These are phyloP conservation scores for Paramecium pentaurelia DNA, from an alignment of 73 alveolate species.

Conservation along the genomic window DNA sequence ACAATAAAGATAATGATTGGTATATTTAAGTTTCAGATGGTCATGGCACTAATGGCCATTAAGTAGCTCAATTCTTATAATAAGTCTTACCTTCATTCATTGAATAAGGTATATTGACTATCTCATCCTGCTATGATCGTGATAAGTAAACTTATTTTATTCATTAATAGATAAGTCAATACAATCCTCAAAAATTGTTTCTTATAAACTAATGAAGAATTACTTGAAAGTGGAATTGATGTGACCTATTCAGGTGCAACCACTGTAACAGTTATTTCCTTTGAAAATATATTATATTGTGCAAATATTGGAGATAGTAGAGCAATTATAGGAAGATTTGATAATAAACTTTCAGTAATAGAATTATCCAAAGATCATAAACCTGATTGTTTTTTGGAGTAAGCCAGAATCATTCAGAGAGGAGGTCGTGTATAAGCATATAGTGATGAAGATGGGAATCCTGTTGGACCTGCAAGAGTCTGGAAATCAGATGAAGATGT, in stretches of 20 bases:
- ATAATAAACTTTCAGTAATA: constrained; percentile 17
- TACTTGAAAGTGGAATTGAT: constrained; percentile 58
- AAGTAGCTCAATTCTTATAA: constrained; percentile 38
- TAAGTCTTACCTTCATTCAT: constrained; percentile 36
- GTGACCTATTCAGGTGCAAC: constrained; percentile 69
- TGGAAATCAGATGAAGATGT: constrained; percentile 80
- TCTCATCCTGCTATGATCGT: constrained; percentile 7
- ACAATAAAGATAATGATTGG: constrained; percentile 42
- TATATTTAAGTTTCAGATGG: constrained; percentile 57
- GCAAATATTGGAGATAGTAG: constrained; percentile 73
- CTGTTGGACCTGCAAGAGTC: constrained; percentile 80
- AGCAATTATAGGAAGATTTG: constrained; percentile 56
- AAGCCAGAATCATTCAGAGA: constrained; percentile 72
- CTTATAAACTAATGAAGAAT: constrained; percentile 47
- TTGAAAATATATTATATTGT: constrained; percentile 57
- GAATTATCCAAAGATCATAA: constrained; percentile 84
- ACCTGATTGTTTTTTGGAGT: constrained; percentile 90
- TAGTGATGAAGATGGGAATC: constrained; percentile 70
- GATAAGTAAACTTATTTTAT: background rate
- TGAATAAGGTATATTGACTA: background rate
- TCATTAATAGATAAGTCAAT: background rate
- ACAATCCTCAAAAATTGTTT: constrained; percentile 14
- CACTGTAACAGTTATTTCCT: constrained; percentile 42
- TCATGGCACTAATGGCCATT: constrained; percentile 63
- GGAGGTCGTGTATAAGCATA: constrained; percentile 93